Conservation (phyloP, 2,329 filamentous ascomycete species). For the Ceratocystis huliohia region DNA sequence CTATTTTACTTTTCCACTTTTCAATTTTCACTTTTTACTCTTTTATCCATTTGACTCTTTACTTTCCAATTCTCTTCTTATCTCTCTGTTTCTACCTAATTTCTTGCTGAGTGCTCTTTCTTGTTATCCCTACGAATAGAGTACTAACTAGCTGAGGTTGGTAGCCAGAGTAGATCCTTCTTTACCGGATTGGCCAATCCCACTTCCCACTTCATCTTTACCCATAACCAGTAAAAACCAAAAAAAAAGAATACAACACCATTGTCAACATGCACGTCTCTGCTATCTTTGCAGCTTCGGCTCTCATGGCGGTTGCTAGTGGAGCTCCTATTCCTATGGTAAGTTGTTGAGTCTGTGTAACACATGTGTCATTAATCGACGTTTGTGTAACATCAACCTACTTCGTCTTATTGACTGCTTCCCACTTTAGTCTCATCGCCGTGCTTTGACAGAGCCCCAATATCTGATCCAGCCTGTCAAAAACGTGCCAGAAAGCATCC, state of each 20-base stretch:
- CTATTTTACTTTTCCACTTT: conserved; percentile 2
- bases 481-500: background rate
- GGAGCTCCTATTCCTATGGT: conserved; percentile 15
- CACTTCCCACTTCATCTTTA: background rate
- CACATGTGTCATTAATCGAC: background rate
- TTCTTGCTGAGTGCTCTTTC: background rate
- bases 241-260: background rate
- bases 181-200: conserved; percentile 17
- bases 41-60: background rate
- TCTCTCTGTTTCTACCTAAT: background rate
- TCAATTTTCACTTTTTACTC: background rate
- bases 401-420: background rate
- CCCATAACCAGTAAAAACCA: background rate
- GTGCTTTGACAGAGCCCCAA: background rate
- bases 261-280: conserved; percentile 18
- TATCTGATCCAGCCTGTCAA: background rate
- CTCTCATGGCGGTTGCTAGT: conserved; percentile 10
- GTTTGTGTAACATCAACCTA: background rate
- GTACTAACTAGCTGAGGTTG: background rate
- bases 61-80: background rate
- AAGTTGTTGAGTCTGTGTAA: background rate
- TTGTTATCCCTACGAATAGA: background rate
- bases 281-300: conserved; percentile 12
- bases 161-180: background rate
- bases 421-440: background rate